Evolutionary conservation across 345 rosid genomes (phyloP).

Genomic region (Eucalyptus marginata): DNA sequence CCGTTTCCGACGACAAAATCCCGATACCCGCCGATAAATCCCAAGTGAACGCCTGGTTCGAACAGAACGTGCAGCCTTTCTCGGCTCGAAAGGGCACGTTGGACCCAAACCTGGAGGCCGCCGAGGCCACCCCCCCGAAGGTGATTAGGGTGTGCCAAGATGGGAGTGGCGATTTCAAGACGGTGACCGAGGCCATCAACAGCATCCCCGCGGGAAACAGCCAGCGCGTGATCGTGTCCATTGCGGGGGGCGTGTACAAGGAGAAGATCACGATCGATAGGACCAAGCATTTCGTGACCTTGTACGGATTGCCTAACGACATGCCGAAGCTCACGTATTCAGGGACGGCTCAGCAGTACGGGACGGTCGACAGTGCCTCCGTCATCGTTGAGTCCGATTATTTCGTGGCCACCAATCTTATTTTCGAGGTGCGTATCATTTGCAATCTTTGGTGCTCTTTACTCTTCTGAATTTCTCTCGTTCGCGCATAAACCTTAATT

Average conservation of each 20-base stretch:
- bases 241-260: slow-evolving; percentile 32
- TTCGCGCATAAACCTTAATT: background rate
- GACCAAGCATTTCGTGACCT: slow-evolving; percentile 35
- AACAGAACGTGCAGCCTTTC: slow-evolving; percentile 11
- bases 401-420: slow-evolving; percentile 45
- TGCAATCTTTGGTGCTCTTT: background rate
- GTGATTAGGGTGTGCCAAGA: slow-evolving; percentile 26
- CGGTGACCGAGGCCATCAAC: slow-evolving; percentile 33
- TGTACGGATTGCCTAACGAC: slow-evolving; percentile 22
- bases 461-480: background rate
- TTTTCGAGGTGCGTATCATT: slow-evolving; percentile 18
- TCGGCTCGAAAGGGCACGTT: slow-evolving; percentile 15
- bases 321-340: slow-evolving; percentile 19
- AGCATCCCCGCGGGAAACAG: slow-evolving; percentile 29
- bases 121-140: slow-evolving; percentile 14
- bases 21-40: slow-evolving; percentile 23
- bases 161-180: slow-evolving; percentile 40
- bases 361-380: slow-evolving; percentile 61
- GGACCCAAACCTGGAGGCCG: slow-evolving; percentile 28
- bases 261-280: slow-evolving; percentile 41
- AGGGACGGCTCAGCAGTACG: slow-evolving; percentile 40
- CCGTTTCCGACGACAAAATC: background rate
- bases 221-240: slow-evolving; percentile 34
- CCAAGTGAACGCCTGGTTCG: slow-evolving; percentile 25
- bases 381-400: slow-evolving; percentile 40